These are phyloP conservation scores for Euphorbia celastroides DNA, from an alignment of 441 rosid genomes.

Conservation along the genomic window DNA sequence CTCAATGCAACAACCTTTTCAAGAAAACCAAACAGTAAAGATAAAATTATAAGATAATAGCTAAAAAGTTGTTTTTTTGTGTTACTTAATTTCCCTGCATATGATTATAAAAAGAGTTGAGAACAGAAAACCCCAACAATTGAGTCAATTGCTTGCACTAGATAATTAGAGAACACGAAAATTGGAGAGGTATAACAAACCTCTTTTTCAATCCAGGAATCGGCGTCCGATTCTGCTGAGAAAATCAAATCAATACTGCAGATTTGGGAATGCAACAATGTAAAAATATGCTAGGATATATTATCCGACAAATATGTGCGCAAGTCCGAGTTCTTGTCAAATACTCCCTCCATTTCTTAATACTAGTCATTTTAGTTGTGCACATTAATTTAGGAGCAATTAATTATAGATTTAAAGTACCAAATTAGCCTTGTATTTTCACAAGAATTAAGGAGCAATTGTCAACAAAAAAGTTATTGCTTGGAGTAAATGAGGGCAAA, in stretches of 20 bases:
- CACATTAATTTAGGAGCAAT: no score
- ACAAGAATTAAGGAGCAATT: no score
- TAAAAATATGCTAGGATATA: not conserved
- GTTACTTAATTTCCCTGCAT: not conserved
- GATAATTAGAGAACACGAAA: not conserved
- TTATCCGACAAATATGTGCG: not conserved
- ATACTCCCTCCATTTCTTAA: no score
- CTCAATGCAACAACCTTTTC: conserved; percentile 72
- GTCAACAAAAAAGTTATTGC: no score
- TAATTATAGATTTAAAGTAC: no score
- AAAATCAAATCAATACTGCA: conserved; percentile 74
- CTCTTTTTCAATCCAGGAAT: conserved; percentile 95
- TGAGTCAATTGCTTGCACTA: not conserved
- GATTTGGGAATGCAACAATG: conserved; percentile 8
- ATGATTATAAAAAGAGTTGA: not conserved
- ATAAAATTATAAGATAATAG: not conserved
- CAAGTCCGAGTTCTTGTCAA: not conserved
- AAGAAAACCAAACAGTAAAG: conserved; percentile 17
- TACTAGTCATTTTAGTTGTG: no score
- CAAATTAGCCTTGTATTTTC: no score
- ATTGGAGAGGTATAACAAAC: conserved; percentile 26
- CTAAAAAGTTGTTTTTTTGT: no score
- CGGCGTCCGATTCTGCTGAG: conserved; percentile 81
- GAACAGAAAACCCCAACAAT: not conserved
- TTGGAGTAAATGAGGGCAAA: no score